phyloP scores from a whole-genome alignment of 1,139 yeast genomes.

The Sugiyamaella grinbergsii region DNA sequence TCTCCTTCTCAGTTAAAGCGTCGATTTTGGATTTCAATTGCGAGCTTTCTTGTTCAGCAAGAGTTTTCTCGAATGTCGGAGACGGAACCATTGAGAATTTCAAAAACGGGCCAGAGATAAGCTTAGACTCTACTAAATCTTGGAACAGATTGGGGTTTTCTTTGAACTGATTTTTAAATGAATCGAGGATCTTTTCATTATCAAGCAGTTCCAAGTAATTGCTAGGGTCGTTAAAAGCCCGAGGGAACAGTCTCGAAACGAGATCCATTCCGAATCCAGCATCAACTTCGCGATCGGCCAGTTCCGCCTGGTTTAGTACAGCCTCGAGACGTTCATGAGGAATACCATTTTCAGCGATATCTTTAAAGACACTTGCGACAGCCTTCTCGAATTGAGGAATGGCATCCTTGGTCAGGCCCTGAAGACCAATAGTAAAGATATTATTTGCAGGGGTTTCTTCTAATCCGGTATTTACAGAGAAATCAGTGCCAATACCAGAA shows the following conservation, averaged over 20 bases:
- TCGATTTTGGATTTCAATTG: constrained; percentile 53
- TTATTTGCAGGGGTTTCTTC: constrained; percentile 80
- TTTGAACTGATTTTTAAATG: constrained; percentile 62
- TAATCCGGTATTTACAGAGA: constrained; percentile 83
- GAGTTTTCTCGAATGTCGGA: constrained; percentile 51
- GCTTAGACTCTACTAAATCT: constrained; percentile 55
- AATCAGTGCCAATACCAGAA: constrained; percentile 81
- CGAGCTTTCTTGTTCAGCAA: constrained; percentile 57
- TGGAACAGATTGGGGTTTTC: constrained; percentile 58
- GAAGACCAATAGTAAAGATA: constrained; percentile 82
- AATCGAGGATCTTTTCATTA: constrained; percentile 60
- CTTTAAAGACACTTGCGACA: constrained; percentile 46
- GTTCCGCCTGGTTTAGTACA: constrained; percentile 82
- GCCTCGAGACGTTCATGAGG: constrained; percentile 74
- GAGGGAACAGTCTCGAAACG: constrained; percentile 71
- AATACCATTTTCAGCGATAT: constrained; percentile 47
- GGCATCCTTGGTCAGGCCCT: constrained; percentile 63
- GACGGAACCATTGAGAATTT: constrained; percentile 78
- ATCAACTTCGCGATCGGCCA: constrained; percentile 80
- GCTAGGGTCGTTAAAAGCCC: constrained; percentile 79
- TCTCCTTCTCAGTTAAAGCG: constrained; percentile 57
- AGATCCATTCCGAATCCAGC: constrained; percentile 88
- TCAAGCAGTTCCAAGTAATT: constrained; percentile 70
- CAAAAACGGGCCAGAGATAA: constrained; percentile 60
- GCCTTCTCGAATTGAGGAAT: constrained; percentile 49